phyloP scores from a whole-genome alignment of 2,329 filamentous ascomycete genomes.

The Colletotrichum brevisporum region DNA sequence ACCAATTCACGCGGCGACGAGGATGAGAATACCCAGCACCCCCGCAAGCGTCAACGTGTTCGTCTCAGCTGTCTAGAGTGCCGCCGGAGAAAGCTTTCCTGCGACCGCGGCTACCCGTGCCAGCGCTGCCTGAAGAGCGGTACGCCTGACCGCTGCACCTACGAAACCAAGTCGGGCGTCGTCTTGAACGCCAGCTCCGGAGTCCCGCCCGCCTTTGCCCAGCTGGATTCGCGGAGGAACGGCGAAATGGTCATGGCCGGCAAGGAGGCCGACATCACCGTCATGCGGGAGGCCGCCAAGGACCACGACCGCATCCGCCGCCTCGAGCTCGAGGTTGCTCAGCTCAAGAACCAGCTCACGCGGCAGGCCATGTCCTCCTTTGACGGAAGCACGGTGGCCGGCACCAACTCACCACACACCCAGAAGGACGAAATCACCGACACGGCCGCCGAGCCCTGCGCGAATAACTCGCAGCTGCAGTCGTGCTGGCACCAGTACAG shows the following conservation, averaged over 20 bases:
- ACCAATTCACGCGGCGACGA: constrained; percentile 42
- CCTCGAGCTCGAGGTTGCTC: constrained; percentile 71
- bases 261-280: constrained; percentile 53
- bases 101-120: constrained; percentile 73
- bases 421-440: constrained; percentile 59
- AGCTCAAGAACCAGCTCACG: constrained; percentile 67
- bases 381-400: constrained; percentile 67
- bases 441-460: constrained; percentile 50
- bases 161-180: constrained; percentile 69
- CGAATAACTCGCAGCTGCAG: constrained; percentile 39
- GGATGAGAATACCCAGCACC: constrained; percentile 49
- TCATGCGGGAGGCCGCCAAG: constrained; percentile 56
- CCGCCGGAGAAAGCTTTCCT: constrained; percentile 72
- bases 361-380: constrained; percentile 59
- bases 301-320: constrained; percentile 72
- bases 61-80: constrained; percentile 73
- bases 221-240: constrained; percentile 55
- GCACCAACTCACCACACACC: constrained; percentile 59
- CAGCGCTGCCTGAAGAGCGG: constrained; percentile 74
- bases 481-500: constrained; percentile 49
- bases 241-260: constrained; percentile 50
- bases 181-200: constrained; percentile 63
- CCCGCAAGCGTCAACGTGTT: constrained; percentile 72
- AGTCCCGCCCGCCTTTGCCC: constrained; percentile 58
- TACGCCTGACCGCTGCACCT: constrained; percentile 71